phyloP scores from a whole-genome alignment of 495 filamentous ascomycete species.

The Bacidia gigantensis region DNA sequence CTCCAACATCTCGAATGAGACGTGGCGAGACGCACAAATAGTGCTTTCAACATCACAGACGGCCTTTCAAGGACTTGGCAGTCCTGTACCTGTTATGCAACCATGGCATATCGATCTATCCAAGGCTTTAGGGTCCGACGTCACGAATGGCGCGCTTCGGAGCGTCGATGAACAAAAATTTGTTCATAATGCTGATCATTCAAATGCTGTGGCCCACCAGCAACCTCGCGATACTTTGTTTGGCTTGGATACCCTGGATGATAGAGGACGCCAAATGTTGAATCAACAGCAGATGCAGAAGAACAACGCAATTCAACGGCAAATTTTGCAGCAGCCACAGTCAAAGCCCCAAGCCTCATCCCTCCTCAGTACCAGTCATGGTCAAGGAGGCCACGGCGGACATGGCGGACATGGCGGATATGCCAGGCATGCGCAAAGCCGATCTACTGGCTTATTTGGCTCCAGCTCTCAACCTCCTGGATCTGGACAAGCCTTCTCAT shows the following conservation, averaged over 20 bases:
- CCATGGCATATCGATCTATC: slow-evolving; percentile 46
- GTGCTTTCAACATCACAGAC: slow-evolving; percentile 57
- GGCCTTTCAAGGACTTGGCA: slow-evolving; percentile 44
- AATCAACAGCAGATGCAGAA: not conserved
- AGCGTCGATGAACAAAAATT: slow-evolving; percentile 10
- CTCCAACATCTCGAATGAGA: slow-evolving; percentile 51
- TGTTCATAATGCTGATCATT: not conserved
- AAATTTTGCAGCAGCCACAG: not conserved
- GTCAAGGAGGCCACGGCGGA: not conserved
- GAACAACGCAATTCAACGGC: not conserved
- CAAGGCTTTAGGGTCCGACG: slow-evolving; percentile 12
- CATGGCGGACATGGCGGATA: not conserved
- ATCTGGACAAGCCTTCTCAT: too few relatives aligned
- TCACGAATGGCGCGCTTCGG: slow-evolving; percentile 8
- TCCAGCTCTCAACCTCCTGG: too few relatives aligned
- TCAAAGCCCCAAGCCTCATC: not conserved
- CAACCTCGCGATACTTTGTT: slow-evolving; percentile 9
- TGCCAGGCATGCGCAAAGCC: not conserved
- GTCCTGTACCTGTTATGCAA: slow-evolving; percentile 41
- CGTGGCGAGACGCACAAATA: slow-evolving; percentile 51
- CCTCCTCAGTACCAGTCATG: not conserved
- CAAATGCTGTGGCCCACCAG: not conserved
- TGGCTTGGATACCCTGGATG: not conserved
- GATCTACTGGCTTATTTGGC: too few relatives aligned
- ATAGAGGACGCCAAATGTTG: not conserved